phyloP scores from a whole-genome alignment of 495 filamentous ascomycete genomes.

The Xylaria palmicola region DNA sequence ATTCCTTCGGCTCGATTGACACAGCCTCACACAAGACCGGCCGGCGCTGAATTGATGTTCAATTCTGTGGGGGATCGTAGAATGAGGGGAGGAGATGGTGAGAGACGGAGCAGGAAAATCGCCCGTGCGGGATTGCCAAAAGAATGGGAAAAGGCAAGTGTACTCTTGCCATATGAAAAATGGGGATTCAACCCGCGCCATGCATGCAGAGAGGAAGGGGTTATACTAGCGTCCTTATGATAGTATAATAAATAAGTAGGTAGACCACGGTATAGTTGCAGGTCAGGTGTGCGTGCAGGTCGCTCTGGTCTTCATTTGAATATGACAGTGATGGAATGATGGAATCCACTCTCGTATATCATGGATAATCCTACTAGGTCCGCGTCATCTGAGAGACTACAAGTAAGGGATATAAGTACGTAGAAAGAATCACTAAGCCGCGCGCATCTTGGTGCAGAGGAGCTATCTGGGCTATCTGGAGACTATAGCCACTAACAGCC shows the following conservation, averaged over 20 bases:
- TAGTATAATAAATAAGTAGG: too few species aligned
- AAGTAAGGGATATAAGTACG: not conserved
- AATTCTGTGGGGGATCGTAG: not conserved
- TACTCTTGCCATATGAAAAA: slow-evolving; percentile 19
- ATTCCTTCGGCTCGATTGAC: not conserved
- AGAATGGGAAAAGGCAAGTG: not conserved
- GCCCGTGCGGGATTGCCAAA: not conserved
- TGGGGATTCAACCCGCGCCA: slow-evolving; percentile 15
- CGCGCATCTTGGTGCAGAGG: slow-evolving; percentile 1
- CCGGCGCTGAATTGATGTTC: not conserved
- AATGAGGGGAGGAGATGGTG: not conserved
- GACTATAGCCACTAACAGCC: slow-evolving; percentile 6
- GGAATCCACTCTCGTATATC: slow-evolving; percentile 13
- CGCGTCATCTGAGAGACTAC: not conserved
- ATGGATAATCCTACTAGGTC: slow-evolving; percentile 8
- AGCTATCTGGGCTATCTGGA: slow-evolving; percentile 4
- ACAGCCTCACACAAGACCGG: not conserved
- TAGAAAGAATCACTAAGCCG: not conserved
- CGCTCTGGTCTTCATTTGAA: slow-evolving; percentile 3
- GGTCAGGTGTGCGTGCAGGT: slow-evolving; percentile 1
- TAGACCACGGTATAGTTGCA: not conserved
- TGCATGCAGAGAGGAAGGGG: slow-evolving; percentile 13
- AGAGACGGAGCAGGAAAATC: not conserved
- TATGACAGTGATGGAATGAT: slow-evolving; percentile 10
- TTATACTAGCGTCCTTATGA: slow-evolving; percentile 11